These are phyloP conservation scores for Amphicarpaea edgeworthii DNA, from an alignment of 306 rosid species.

Conservation along the genomic window DNA sequence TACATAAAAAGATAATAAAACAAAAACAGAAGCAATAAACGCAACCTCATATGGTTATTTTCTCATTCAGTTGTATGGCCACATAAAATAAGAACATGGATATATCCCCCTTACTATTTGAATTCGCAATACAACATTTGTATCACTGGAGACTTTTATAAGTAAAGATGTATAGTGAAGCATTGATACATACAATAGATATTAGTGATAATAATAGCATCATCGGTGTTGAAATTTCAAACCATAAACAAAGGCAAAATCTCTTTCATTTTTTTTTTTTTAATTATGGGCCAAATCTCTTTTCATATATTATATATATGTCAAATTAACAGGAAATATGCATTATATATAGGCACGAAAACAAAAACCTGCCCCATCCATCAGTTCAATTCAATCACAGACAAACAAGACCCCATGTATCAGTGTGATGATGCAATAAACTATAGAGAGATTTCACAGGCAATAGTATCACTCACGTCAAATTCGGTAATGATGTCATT, in stretches of 20 bases:
- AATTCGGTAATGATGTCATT: background rate
- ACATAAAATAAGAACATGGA: background rate
- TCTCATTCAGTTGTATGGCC: background rate
- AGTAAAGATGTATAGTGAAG: background rate
- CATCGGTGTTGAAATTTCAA: background rate
- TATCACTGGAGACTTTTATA: background rate
- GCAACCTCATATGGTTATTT: background rate
- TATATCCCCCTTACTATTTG: background rate
- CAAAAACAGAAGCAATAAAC: background rate
- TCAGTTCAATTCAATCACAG: background rate
- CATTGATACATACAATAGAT: background rate
- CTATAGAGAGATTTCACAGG: background rate
- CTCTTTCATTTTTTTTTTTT: too few species aligned
- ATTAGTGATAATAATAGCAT: background rate
- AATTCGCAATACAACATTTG: background rate
- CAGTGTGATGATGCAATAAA: constrained; percentile 2
- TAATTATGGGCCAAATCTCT: too few species aligned
- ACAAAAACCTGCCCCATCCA: background rate
- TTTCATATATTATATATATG: too few species aligned
- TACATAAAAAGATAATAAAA: background rate
- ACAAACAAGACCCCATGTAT: background rate
- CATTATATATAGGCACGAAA: background rate
- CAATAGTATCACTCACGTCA: background rate
- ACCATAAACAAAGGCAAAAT: background rate
- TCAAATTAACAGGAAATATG: constrained; percentile 12